Percentiles rank a stretch among this genome's conserved stretches.
phyloP scores from a whole-genome alignment of 106 monocot species.

The Dendrobium huoshanense region DNA sequence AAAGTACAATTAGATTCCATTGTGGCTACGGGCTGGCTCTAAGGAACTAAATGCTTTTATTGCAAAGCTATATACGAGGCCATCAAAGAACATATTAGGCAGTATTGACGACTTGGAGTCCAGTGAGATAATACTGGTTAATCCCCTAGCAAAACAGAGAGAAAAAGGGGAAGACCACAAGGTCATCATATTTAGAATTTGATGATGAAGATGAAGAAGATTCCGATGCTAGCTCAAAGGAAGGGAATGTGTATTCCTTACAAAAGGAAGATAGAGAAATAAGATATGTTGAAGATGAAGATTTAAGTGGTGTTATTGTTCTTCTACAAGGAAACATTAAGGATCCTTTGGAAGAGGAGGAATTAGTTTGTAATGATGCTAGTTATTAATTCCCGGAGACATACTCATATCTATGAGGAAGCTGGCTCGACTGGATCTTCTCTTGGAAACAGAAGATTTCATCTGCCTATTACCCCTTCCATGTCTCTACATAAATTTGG shows the following conservation, averaged over 20 bases:
- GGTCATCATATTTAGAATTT: slow-evolving; percentile 51
- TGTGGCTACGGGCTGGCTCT: slow-evolving; percentile 78
- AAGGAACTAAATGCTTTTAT: slow-evolving; percentile 59
- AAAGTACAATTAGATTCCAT: slow-evolving; percentile 71
- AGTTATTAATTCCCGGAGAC: slow-evolving; percentile 38
- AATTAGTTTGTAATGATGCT: slow-evolving; percentile 28
- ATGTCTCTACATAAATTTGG: slow-evolving; percentile 77
- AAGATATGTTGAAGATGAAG: slow-evolving; percentile 60
- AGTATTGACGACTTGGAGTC: slow-evolving; percentile 32
- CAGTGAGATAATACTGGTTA: slow-evolving; percentile 11
- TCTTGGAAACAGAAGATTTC: slow-evolving; percentile 53
- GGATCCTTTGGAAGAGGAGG: slow-evolving; percentile 43
- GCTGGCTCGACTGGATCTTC: slow-evolving; percentile 76
- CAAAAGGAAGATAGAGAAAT: slow-evolving; percentile 64
- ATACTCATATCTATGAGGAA: slow-evolving; percentile 41
- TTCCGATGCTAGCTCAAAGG: slow-evolving; percentile 58
- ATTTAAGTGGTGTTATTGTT: slow-evolving; percentile 37
- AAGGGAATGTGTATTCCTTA: slow-evolving; percentile 35
- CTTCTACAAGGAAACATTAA: slow-evolving; percentile 29
- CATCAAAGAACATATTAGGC: slow-evolving; percentile 62
- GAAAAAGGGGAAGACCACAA: slow-evolving; percentile 43
- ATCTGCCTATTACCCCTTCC: slow-evolving; percentile 47
- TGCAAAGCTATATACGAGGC: slow-evolving; percentile 67
- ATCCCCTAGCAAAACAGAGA: slow-evolving; percentile 40
- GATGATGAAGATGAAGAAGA: slow-evolving; percentile 71